Evolutionary conservation across 352 stramenopile species (phyloP).

Genomic region (Phytopythium delawarense): DNA sequence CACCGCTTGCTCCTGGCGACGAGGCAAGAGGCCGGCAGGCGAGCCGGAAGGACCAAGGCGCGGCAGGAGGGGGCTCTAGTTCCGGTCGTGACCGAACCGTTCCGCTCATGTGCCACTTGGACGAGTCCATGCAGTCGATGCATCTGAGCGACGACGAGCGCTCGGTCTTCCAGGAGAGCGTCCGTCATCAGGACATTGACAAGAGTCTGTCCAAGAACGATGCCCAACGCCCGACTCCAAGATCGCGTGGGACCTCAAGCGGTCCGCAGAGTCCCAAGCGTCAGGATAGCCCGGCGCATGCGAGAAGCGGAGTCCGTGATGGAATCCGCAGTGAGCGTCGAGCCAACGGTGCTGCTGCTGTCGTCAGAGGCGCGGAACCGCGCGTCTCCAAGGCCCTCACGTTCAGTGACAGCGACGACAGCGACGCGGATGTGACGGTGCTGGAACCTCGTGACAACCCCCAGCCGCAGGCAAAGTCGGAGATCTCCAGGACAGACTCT

Average conservation of each 20-base stretch:
- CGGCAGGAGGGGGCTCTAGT: background rate
- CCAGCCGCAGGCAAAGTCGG: background rate
- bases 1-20: background rate
- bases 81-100: background rate
- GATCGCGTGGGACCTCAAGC: background rate
- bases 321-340: slow-evolving; percentile 6
- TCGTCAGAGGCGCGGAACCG: slow-evolving; percentile 17
- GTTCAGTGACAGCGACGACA: slow-evolving; percentile 39
- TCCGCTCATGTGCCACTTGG: slow-evolving; percentile 20
- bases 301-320: background rate
- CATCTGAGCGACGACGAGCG: slow-evolving; percentile 48
- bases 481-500: background rate
- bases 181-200: slow-evolving; percentile 8
- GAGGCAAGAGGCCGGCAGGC: background rate
- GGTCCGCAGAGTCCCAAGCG: background rate
- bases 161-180: slow-evolving; percentile 14
- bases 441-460: background rate
- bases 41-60: background rate
- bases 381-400: slow-evolving; percentile 33
- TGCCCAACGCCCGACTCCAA: background rate
- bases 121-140: slow-evolving; percentile 75
- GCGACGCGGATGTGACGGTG: background rate
- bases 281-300: background rate
- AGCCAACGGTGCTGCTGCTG: slow-evolving; percentile 18
- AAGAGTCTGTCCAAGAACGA: background rate